Conservation (phyloP, 2,329 filamentous ascomycete genomes). For the Microsporum audouinii region DNA sequence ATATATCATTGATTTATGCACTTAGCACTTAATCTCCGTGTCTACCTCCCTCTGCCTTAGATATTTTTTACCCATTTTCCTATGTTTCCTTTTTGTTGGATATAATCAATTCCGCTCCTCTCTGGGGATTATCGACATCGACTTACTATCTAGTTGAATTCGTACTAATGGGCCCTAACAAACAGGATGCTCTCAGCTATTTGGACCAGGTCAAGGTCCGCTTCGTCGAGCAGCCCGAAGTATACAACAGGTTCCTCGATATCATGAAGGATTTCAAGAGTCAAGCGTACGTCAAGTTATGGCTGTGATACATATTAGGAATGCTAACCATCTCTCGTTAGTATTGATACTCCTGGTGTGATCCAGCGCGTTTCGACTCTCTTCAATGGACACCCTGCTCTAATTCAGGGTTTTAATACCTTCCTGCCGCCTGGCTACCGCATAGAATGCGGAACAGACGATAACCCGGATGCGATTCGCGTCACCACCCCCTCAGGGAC, state of each 20-base stretch:
- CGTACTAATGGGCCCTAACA: conserved; percentile 27
- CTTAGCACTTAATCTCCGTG: not conserved
- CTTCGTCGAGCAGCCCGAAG: conserved; percentile 91
- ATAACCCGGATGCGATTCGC: conserved; percentile 89
- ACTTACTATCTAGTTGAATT: not conserved
- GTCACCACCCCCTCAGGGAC: conserved; percentile 98
- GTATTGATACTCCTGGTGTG: conserved; percentile 92
- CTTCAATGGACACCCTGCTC: conserved; percentile 86
- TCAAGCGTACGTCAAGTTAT: conserved; percentile 57
- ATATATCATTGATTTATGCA: not conserved
- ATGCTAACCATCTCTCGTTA: conserved; percentile 17
- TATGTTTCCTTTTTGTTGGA: not conserved
- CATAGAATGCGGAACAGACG: conserved; percentile 88
- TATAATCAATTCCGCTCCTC: not conserved
- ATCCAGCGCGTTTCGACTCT: conserved; percentile 93
- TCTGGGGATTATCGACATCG: not conserved
- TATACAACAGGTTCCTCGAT: conserved; percentile 92
- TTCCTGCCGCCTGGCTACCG: conserved; percentile 91
- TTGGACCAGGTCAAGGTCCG: conserved; percentile 97
- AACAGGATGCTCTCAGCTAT: conserved; percentile 77
- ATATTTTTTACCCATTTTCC: not conserved
- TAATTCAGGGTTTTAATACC: conserved; percentile 97
- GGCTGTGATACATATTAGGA: not conserved
- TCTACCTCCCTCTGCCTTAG: not conserved
- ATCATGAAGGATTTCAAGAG: conserved; percentile 99